Percentiles rank a stretch among this genome's conserved stretches.
Conservation (phyloP, 2,329 filamentous ascomycete genomes). For the Phialemonium atrogriseum region DNA sequence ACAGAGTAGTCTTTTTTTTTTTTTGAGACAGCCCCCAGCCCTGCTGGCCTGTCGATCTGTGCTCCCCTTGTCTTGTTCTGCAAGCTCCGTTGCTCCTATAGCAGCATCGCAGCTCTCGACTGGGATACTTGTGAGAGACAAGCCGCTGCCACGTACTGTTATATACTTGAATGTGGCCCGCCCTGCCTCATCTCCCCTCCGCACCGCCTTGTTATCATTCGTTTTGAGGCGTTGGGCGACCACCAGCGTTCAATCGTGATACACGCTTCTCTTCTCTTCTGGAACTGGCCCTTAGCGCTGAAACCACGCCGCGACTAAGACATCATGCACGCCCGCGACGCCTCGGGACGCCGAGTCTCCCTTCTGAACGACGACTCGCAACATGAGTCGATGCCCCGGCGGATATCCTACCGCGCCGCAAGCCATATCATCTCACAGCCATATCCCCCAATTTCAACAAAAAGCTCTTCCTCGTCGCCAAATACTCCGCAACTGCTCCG, state of each 20-base stretch:
- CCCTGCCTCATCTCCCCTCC: no score
- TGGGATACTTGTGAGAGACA: no score
- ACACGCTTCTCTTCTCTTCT: slow-evolving; percentile 1
- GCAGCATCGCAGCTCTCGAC: no score
- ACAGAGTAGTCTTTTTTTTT: no score
- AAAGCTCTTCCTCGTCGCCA: slow-evolving; percentile 34
- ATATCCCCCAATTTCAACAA: slow-evolving; percentile 3
- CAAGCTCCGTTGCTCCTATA: no score
- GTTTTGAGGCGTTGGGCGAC: neutral
- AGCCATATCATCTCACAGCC: slow-evolving; percentile 22
- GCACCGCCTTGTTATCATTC: neutral
- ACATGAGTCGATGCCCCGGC: slow-evolving; percentile 7
- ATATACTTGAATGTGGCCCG: slow-evolving; percentile 1
- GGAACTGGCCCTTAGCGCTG: no score
- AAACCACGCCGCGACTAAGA: slow-evolving; percentile 10
- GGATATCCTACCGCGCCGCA: slow-evolving; percentile 24
- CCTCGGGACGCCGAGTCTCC: slow-evolving; percentile 49
- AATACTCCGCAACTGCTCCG: slow-evolving; percentile 50
- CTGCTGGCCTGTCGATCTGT: slow-evolving; percentile 2
- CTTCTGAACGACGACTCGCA: slow-evolving; percentile 46
- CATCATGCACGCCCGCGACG: slow-evolving; percentile 47
- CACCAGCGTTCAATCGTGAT: no score
- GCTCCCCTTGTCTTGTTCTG: neutral
- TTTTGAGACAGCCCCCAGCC: no score
- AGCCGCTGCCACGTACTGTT: neutral